Evolutionary conservation across 768 basidiomycete species (phyloP).

Genomic region (Rhizopogon sp.): DNA sequence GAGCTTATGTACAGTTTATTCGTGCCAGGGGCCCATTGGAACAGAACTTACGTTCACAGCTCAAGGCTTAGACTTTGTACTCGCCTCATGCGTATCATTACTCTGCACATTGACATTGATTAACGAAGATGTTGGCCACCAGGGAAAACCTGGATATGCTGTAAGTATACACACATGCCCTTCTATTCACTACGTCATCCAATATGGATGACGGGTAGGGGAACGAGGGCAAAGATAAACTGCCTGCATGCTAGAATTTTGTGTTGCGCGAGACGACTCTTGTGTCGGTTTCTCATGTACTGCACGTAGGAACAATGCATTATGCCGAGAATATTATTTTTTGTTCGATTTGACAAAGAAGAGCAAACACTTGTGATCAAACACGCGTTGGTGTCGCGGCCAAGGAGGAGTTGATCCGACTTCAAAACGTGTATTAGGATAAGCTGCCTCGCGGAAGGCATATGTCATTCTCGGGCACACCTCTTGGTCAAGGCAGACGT

Average conservation of each 20-base stretch:
- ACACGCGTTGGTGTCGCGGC: no score
- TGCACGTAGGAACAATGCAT: no score
- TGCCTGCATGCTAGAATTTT: neutral
- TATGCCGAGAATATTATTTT: no score
- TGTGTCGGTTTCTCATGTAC: no score
- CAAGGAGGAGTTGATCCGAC: no score
- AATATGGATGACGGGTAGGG: slow-evolving; percentile 66
- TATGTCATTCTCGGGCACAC: slow-evolving; percentile 86
- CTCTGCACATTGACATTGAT: neutral
- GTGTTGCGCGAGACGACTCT: no score
- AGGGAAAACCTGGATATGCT: neutral
- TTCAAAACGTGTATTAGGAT: no score
- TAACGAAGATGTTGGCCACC: neutral
- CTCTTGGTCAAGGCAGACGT: slow-evolving; percentile 81
- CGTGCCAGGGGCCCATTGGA: slow-evolving; percentile 83
- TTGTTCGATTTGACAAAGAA: no score
- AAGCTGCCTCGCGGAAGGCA: no score
- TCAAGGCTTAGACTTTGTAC: slow-evolving; percentile 50
- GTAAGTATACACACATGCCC: slow-evolving; percentile 29
- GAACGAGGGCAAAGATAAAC: slow-evolving; percentile 74
- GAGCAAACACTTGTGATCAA: no score
- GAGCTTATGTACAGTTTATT: slow-evolving; percentile 94
- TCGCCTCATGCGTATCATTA: slow-evolving; percentile 12
- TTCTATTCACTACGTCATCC: slow-evolving; percentile 75
- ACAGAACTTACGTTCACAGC: slow-evolving; percentile 79